Evolutionary conservation across 352 stramenopile genomes (phyloP).

Genomic region (Pythium angustatum): DNA sequence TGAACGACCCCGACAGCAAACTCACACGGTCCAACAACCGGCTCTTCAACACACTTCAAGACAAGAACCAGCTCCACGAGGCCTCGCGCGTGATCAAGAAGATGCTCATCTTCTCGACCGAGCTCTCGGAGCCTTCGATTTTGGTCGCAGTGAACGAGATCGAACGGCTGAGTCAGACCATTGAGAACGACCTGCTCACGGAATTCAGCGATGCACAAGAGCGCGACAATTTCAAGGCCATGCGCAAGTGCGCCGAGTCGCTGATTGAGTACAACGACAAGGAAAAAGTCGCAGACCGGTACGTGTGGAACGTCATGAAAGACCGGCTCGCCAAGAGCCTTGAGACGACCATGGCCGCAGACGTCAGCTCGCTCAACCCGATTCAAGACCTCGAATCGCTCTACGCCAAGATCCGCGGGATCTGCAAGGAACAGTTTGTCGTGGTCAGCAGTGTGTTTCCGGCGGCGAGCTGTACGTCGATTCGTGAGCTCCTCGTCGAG

Average conservation of each 20-base stretch:
- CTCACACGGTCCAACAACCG: conserved; percentile 57
- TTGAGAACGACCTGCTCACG: conserved; percentile 70
- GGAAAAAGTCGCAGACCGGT: conserved; percentile 80
- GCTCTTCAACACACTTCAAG: conserved; percentile 64
- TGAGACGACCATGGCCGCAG: conserved; percentile 19
- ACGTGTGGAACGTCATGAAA: conserved; percentile 86
- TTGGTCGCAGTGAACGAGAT: conserved; percentile 64
- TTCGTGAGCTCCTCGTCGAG: conserved; percentile 68
- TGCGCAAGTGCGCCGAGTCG: conserved; percentile 64
- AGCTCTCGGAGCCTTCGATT: conserved; percentile 65
- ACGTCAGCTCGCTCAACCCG: conserved; percentile 41
- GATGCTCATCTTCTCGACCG: conserved; percentile 66
- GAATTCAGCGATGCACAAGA: conserved; percentile 79
- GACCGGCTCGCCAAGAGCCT: conserved; percentile 51
- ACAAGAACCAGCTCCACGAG: conserved; percentile 73
- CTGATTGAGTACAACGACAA: conserved; percentile 84
- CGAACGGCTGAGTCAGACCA: conserved; percentile 69
- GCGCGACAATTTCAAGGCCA: conserved; percentile 42
- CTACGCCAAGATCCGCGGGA: conserved; percentile 52
- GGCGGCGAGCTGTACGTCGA: conserved; percentile 36
- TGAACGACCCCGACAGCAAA: conserved; percentile 67
- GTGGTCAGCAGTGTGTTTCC: conserved; percentile 71
- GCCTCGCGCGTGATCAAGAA: conserved; percentile 71
- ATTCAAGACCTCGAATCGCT: conserved; percentile 70
- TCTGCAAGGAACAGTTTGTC: conserved; percentile 72